Conservation (phyloP, 177 flowering plant genomes). For the Telopea speciosissima region DNA sequence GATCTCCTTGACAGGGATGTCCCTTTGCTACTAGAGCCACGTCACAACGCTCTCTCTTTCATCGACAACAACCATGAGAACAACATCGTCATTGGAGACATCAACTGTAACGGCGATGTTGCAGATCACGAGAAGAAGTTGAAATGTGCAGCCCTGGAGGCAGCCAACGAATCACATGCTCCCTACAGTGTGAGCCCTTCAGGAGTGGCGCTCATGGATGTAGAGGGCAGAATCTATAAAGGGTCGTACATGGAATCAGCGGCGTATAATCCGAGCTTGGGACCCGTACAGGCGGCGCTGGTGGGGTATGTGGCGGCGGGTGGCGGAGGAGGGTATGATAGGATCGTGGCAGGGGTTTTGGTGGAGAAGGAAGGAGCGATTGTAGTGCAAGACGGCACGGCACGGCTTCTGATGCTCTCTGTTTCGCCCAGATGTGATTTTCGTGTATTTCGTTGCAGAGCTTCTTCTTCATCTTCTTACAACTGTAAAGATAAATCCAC, state of each 20-base stretch:
- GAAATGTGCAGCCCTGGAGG: not conserved
- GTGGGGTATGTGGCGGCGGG: not conserved
- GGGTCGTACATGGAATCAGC: slow-evolving; percentile 2
- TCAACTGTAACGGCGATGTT: not conserved
- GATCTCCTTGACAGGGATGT: slow-evolving; percentile 1
- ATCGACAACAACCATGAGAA: not conserved
- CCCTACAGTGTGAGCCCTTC: not conserved
- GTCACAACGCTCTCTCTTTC: not conserved
- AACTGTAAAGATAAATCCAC: no score
- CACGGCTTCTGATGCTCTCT: not conserved
- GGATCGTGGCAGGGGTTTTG: not conserved
- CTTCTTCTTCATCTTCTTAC: not conserved
- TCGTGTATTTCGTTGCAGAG: not conserved
- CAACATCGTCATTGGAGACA: not conserved
- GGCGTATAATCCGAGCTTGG: slow-evolving; percentile 3
- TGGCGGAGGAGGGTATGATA: not conserved
- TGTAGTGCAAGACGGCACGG: not conserved
- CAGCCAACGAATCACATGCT: not conserved
- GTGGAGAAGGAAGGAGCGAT: not conserved
- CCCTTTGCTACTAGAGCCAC: not conserved
- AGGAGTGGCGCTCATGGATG: not conserved
- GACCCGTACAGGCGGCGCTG: not conserved
- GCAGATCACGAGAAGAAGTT: not conserved
- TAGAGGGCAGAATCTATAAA: not conserved
- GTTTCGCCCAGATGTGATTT: not conserved